phyloP scores from a whole-genome alignment of 495 filamentous ascomycete genomes.

The Penicillium nucicola region DNA sequence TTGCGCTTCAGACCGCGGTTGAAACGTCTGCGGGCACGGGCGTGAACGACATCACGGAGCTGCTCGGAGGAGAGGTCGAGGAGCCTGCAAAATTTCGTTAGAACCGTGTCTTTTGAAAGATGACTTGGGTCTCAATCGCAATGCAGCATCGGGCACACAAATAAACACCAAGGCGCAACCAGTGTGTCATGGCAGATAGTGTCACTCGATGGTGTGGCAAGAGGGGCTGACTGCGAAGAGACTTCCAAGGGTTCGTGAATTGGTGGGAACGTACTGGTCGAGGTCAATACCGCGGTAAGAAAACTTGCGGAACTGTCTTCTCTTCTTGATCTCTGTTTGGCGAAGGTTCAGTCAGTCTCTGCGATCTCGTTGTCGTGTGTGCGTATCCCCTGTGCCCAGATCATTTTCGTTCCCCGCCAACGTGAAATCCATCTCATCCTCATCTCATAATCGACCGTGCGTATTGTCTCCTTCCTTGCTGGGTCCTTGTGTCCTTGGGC shows the following conservation, averaged over 20 bases:
- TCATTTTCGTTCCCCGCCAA: conserved; percentile 9
- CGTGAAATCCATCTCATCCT: not conserved
- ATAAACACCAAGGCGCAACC: not conserved
- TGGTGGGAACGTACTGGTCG: conserved; percentile 75
- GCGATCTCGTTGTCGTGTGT: conserved; percentile 13
- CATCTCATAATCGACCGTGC: not conserved
- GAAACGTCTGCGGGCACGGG: conserved; percentile 96
- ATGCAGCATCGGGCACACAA: not conserved
- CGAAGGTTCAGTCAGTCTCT: conserved; percentile 40
- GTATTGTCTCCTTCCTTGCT: not conserved
- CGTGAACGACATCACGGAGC: conserved; percentile 98
- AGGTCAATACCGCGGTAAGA: conserved; percentile 99
- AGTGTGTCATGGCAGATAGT: conserved; percentile 20
- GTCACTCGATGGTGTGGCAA: conserved; percentile 55
- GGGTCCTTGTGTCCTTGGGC: conserved; percentile 3
- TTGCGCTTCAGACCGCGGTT: conserved; percentile 99
- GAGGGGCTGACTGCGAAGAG: conserved; percentile 9
- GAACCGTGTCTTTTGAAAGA: conserved; percentile 27
- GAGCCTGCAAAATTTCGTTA: conserved; percentile 56
- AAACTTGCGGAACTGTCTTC: conserved; percentile 99
- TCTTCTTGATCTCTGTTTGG: conserved; percentile 88
- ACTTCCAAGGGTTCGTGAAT: conserved; percentile 40
- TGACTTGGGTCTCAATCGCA: not conserved
- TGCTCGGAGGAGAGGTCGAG: conserved; percentile 97
- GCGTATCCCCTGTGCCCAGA: conserved; percentile 24